These are phyloP conservation scores for Phialemonium atrogriseum DNA, from an alignment of 2,329 filamentous ascomycete genomes.

Conservation along the genomic window DNA sequence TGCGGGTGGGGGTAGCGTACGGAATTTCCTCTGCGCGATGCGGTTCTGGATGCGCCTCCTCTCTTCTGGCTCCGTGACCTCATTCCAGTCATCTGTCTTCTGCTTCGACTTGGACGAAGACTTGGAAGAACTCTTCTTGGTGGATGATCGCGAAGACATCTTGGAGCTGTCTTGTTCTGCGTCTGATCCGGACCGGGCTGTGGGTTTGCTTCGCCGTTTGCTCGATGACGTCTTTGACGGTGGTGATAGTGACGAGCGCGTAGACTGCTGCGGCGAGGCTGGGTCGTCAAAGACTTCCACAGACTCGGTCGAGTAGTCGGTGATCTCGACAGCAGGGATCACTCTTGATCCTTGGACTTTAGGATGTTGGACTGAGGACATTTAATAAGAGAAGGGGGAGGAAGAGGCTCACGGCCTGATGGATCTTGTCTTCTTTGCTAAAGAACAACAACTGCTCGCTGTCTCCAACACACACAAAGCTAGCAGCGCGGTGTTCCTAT, in stretches of 20 bases:
- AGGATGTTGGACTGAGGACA: constrained; percentile 17
- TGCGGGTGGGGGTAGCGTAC: constrained; percentile 36
- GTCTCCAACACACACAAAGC: no score
- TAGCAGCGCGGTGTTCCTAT: no score
- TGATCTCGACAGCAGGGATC: constrained; percentile 6
- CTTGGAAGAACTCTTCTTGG: constrained; percentile 25
- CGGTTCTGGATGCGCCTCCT: constrained; percentile 69
- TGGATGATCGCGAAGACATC: constrained; percentile 13
- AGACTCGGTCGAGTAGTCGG: constrained; percentile 5
- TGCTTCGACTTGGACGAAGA: constrained; percentile 26
- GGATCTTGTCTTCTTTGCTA: constrained; percentile 5
- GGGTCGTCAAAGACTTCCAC: constrained; percentile 2
- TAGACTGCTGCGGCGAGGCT: constrained; percentile 8
- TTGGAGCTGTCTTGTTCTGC: no score
- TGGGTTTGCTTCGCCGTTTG: constrained; percentile 9
- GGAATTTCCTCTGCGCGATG: constrained; percentile 67
- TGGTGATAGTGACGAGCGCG: constrained; percentile 4
- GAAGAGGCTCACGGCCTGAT: constrained; percentile 12
- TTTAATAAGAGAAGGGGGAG: constrained; percentile 10
- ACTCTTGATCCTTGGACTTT: constrained; percentile 11
- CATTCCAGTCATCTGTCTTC: constrained; percentile 58
- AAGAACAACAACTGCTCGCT: background rate
- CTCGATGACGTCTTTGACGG: constrained; percentile 9
- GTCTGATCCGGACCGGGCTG: no score
- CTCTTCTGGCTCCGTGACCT: constrained; percentile 62